Base-by-base conservation (phyloP, 805 yeast species). In the Ogataea philodendri region DNA sequence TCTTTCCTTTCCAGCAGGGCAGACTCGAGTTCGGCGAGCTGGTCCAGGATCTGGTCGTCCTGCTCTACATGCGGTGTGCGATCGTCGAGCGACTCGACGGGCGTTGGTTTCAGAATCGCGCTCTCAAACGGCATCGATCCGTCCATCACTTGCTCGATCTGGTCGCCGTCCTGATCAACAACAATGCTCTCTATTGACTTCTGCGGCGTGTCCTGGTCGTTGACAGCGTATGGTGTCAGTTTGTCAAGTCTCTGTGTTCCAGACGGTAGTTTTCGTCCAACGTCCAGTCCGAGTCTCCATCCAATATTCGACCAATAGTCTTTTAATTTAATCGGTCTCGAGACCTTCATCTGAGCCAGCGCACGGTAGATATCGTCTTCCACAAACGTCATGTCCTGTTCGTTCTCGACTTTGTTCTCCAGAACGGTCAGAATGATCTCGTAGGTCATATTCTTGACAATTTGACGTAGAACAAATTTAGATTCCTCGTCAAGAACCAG, bases 1-100 rank as follows among this genome's bases (percentile, higher is more conserved):
- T 58, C 63, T 20, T 46, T 32, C 9, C 45, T 25, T 22, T 55
- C 54, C 26, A 58, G 29, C 16, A 44, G 19, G n/a, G 54, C 41
- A 2, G 53, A 40, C 28, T 55, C 59, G 30, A 47, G 33, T 3
- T 49, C 33, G 15, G 49, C 33, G n/a, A 50, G 22, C 30, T 45
- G 48, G 15, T 48, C 48, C 8, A 32, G 17, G 8, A 40, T n/a
- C 6, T 32, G 41, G 8, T 26, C 41, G 21, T 32, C 37, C 5
- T 26, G 22, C 9, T 22, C 21, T 22, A 3, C 24, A 14, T 21
- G 20, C 16, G 22, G 5, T 24, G 24, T 8, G 10, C 25, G 22
- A 11, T 23, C 32, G 3, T 18, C 15, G 24, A 46, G 27, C 22
- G 37, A 29, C 21, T 37, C 34, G 9, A 43, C 42, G 2, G 42